Evolutionary conservation across 2,329 filamentous ascomycete genomes (phyloP).

Genomic region (Cyphellophora europaea): DNA sequence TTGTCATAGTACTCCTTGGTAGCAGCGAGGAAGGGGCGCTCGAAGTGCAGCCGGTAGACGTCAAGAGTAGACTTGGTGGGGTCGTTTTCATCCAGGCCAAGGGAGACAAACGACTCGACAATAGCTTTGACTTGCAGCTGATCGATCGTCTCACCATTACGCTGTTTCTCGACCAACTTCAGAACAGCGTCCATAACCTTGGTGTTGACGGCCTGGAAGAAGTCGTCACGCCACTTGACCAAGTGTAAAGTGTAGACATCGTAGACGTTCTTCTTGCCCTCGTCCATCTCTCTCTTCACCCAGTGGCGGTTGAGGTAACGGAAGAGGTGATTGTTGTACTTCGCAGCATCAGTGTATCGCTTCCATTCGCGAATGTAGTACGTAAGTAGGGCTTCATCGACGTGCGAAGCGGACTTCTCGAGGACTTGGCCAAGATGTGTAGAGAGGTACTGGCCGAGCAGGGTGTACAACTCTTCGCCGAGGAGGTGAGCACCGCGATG

Average conservation of each 20-base stretch:
- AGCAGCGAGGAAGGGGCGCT: conserved; percentile 79
- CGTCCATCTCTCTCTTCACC: conserved; percentile 98
- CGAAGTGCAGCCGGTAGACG: conserved; percentile 87
- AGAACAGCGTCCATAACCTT: conserved; percentile 94
- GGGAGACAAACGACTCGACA: conserved; percentile 89
- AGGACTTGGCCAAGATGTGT: conserved; percentile 65
- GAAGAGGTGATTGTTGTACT: conserved; percentile 97
- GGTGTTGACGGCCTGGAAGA: conserved; percentile 73
- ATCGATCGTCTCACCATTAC: conserved; percentile 95
- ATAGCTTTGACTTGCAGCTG: conserved; percentile 95
- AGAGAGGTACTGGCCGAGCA: conserved; percentile 77
- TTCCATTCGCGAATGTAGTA: conserved; percentile 98
- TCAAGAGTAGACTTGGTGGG: conserved; percentile 89
- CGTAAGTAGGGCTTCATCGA: conserved; percentile 77
- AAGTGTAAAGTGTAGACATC: conserved; percentile 96
- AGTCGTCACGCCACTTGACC: conserved; percentile 87
- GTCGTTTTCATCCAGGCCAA: conserved; percentile 89
- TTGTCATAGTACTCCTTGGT: conserved; percentile 80
- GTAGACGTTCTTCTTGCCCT: conserved; percentile 96
- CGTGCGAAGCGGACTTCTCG: conserved; percentile 64
- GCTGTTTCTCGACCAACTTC: conserved; percentile 91
- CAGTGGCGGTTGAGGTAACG: conserved; percentile 94
- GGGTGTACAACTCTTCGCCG: conserved; percentile 90
- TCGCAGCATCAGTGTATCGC: conserved; percentile 87
- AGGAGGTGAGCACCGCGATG: conserved; percentile 63